phyloP scores from a whole-genome alignment of 352 stramenopile genomes.

The Thraustochytrium sp. region DNA sequence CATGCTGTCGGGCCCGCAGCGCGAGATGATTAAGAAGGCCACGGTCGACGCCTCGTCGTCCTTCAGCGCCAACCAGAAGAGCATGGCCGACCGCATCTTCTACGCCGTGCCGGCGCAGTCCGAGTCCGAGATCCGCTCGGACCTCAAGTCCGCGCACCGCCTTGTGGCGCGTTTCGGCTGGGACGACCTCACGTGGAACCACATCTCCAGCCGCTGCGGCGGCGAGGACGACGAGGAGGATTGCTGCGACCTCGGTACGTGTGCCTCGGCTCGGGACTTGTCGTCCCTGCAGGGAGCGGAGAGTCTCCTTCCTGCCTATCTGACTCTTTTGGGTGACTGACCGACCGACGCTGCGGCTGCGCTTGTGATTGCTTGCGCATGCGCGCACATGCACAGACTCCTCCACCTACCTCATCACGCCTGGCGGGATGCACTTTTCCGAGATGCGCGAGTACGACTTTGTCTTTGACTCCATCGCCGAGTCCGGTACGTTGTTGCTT shows the following conservation, averaged over 20 bases:
- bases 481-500: slow-evolving; percentile 39
- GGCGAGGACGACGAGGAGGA: slow-evolving; percentile 36
- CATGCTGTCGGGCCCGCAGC: slow-evolving; percentile 24
- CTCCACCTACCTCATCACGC: slow-evolving; percentile 51
- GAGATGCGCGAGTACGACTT: slow-evolving; percentile 51
- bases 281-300: too few relatives aligned
- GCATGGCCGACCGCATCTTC: slow-evolving; percentile 40
- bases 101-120: not conserved
- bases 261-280: too few relatives aligned
- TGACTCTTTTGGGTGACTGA: too few relatives aligned
- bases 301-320: too few relatives aligned
- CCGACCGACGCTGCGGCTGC: too few relatives aligned
- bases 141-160: slow-evolving; percentile 51
- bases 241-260: slow-evolving; percentile 35
- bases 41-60: not conserved
- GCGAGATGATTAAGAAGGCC: slow-evolving; percentile 30
- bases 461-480: slow-evolving; percentile 49
- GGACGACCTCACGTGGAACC: slow-evolving; percentile 56
- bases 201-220: slow-evolving; percentile 52
- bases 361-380: not conserved
- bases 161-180: slow-evolving; percentile 52
- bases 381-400: not conserved
- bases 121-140: slow-evolving; percentile 48
- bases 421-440: slow-evolving; percentile 52
- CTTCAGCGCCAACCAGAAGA: slow-evolving; percentile 23